These are phyloP conservation scores for Wickerhamomyces bovis DNA, from an alignment of 805 yeast genomes.

Conservation along the genomic window DNA sequence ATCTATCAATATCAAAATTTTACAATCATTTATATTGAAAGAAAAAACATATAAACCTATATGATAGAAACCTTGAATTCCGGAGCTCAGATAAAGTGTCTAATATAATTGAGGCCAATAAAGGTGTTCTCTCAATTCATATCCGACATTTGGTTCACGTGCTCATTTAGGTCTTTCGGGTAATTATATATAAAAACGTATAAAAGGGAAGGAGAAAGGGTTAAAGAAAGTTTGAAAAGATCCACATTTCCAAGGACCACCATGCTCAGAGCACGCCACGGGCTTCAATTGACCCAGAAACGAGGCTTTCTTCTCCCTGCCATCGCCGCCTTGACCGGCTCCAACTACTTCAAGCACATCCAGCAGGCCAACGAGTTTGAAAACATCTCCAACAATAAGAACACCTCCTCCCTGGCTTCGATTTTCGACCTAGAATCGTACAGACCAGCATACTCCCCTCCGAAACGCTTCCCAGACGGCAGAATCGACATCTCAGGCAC, in stretches of 20 bases:
- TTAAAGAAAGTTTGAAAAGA: too few relatives aligned
- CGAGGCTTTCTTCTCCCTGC: conserved; percentile 14
- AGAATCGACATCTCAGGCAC: conserved; percentile 66
- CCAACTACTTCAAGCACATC: conserved; percentile 35
- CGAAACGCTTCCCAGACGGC: conserved; percentile 50
- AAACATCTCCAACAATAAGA: conserved; percentile 29
- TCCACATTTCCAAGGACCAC: too few relatives aligned
- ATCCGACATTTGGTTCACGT: neutral
- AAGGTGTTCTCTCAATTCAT: neutral
- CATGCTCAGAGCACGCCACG: neutral
- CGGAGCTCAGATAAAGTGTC: neutral
- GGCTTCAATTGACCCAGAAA: neutral
- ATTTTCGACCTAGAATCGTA: conserved; percentile 9
- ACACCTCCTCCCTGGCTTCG: conserved; percentile 1
- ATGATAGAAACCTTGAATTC: neutral
- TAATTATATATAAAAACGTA: too few relatives aligned
- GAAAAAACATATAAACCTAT: too few relatives aligned
- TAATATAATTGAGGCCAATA: too few relatives aligned
- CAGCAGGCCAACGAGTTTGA: conserved; percentile 57
- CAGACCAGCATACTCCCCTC: conserved; percentile 28
- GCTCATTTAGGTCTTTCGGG: too few relatives aligned
- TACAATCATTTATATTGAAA: too few relatives aligned
- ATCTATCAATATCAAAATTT: neutral
- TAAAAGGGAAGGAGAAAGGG: too few relatives aligned
- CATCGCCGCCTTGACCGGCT: conserved; percentile 17